phyloP scores from a whole-genome alignment of 2,329 filamentous ascomycete species.

The Ascosphaera acerosa region DNA sequence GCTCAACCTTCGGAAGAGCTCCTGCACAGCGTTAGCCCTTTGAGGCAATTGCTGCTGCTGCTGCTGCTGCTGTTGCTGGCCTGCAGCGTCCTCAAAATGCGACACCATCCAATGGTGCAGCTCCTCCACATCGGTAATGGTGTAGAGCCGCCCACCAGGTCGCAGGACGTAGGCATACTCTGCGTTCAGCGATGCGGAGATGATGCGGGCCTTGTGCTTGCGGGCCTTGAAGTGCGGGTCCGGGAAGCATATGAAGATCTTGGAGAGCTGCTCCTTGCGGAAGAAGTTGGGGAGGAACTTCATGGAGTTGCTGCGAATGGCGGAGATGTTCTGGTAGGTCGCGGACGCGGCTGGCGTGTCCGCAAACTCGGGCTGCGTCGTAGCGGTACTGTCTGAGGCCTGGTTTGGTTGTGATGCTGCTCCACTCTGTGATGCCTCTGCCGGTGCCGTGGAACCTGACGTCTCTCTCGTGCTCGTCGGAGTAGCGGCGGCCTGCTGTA shows the following conservation, averaged over 20 bases:
- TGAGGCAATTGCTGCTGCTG: slow-evolving; percentile 37
- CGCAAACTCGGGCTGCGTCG: slow-evolving; percentile 2
- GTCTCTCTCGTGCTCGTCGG: too few species aligned
- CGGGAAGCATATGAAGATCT: slow-evolving; percentile 95
- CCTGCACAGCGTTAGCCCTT: slow-evolving; percentile 33
- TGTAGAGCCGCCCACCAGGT: slow-evolving; percentile 74
- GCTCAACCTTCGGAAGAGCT: slow-evolving; percentile 48
- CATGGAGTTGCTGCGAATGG: slow-evolving; percentile 86
- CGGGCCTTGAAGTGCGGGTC: slow-evolving; percentile 94
- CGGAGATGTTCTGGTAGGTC: slow-evolving; percentile 64
- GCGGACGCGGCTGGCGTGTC: slow-evolving; percentile 3
- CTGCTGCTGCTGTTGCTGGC: slow-evolving; percentile 41
- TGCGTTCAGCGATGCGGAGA: slow-evolving; percentile 63
- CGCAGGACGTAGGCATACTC: slow-evolving; percentile 77
- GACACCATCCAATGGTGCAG: slow-evolving; percentile 81
- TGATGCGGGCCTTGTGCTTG: slow-evolving; percentile 92
- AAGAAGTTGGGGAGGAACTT: slow-evolving; percentile 99
- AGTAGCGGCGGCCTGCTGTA: slow-evolving; percentile 13
- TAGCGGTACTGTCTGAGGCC: slow-evolving; percentile 1
- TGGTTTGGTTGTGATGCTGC: slow-evolving; percentile 8
- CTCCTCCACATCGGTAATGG: slow-evolving; percentile 91
- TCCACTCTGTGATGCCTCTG: too few species aligned
- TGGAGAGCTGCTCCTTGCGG: slow-evolving; percentile 48
- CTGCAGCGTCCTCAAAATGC: slow-evolving; percentile 49
- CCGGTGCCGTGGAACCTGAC: too few species aligned